Evolutionary conservation across 2,329 filamentous ascomycete species (phyloP).

Genomic region (Fusarium sp.): DNA sequence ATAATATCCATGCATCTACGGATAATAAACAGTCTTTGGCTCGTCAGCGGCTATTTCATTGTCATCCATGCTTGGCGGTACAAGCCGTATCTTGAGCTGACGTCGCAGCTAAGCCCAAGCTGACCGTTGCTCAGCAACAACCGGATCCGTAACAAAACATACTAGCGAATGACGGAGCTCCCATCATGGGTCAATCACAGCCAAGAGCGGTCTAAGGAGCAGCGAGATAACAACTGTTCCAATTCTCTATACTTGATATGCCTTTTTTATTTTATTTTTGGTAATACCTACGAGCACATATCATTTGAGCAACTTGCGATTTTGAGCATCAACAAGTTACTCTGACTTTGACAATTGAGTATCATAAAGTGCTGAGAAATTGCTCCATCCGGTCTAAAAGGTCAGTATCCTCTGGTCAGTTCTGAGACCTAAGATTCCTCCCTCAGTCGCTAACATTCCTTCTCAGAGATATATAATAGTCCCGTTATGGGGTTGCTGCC

Average conservation of each 20-base stretch:
- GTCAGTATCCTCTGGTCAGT: conserved; percentile 12
- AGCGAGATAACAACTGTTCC: not conserved
- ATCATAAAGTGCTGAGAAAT: conserved; percentile 7
- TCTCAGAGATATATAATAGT: conserved; percentile 7
- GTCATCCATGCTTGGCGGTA: not conserved
- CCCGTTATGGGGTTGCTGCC: conserved; percentile 60
- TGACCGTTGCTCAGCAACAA: conserved; percentile 40
- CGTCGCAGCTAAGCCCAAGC: conserved; percentile 17
- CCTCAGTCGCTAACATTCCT: conserved; percentile 3
- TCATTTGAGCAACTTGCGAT: not conserved
- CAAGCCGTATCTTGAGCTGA: not conserved
- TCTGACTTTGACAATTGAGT: not conserved
- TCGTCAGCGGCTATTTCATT: not conserved
- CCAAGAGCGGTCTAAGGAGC: conserved; percentile 8
- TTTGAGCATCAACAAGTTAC: not conserved
- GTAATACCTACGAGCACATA: not conserved
- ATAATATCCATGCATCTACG: not conserved
- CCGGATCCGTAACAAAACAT: conserved; percentile 38
- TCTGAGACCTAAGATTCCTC: conserved; percentile 16
- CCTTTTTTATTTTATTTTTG: not conserved
- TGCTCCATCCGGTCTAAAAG: conserved; percentile 11
- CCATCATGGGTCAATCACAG: conserved; percentile 15
- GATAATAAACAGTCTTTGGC: not conserved
- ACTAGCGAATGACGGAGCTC: conserved; percentile 34
- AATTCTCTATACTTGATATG: not conserved